phyloP scores from a whole-genome alignment of 306 rosid species.

The Lathyrus aphaca region DNA sequence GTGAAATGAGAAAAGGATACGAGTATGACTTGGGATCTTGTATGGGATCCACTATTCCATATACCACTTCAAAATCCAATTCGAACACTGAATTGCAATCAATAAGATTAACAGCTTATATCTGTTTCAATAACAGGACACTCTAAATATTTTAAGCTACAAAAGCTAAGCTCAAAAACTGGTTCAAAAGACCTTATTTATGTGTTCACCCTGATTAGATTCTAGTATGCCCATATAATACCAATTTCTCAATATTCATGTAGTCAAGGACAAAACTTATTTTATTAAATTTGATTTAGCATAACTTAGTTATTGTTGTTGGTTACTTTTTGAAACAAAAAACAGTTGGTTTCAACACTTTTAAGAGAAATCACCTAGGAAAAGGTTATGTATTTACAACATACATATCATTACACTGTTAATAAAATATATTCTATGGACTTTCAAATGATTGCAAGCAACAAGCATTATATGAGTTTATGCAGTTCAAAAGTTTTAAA shows the following conservation, averaged over 20 bases:
- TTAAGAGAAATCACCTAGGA: conserved; percentile 8
- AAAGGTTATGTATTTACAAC: conserved; percentile 13
- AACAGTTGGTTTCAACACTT: conserved; percentile 5
- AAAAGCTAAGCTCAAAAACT: conserved; percentile 15
- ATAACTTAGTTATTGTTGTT: not conserved
- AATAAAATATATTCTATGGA: not conserved
- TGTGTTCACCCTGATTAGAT: conserved; percentile 4
- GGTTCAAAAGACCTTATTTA: conserved; percentile 7
- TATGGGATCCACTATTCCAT: not conserved
- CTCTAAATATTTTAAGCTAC: not conserved
- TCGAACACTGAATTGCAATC: conserved; percentile 4
- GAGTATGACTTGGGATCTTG: not conserved
- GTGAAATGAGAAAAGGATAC: not conserved
- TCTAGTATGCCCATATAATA: conserved; percentile 13
- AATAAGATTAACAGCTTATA: not conserved
- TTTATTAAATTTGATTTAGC: not conserved
- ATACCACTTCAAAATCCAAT: not conserved
- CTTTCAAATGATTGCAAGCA: conserved; percentile 15
- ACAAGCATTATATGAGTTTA: not conserved
- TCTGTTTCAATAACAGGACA: not conserved
- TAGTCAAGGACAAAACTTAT: not conserved
- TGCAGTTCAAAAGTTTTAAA: not conserved
- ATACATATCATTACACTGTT: not conserved
- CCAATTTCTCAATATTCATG: conserved; percentile 2
- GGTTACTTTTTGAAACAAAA: not conserved